These are phyloP conservation scores for Colletotrichum graminicola DNA, from an alignment of 2,329 filamentous ascomycete species.

Conservation along the genomic window DNA sequence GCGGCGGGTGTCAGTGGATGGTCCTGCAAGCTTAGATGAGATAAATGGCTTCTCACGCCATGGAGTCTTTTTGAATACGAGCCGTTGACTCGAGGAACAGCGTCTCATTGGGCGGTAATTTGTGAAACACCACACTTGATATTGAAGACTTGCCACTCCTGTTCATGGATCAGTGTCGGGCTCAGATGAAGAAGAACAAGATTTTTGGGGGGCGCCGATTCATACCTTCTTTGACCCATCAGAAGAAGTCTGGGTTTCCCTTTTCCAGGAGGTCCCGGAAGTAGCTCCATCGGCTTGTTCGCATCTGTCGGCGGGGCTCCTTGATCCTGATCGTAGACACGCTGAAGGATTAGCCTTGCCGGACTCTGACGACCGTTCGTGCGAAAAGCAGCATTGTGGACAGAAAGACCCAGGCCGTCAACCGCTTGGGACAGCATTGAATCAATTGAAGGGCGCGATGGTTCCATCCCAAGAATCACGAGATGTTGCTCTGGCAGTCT, in stretches of 20 bases:
- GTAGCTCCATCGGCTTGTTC: slow-evolving; percentile 58
- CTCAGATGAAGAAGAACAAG: background rate
- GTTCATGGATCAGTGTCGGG: slow-evolving; percentile 8
- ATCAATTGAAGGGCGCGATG: slow-evolving; percentile 21
- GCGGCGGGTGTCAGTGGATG: slow-evolving; percentile 9
- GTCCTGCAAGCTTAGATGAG: background rate
- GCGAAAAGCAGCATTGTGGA: slow-evolving; percentile 49
- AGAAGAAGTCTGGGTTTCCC: slow-evolving; percentile 87
- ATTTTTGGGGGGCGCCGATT: slow-evolving; percentile 43
- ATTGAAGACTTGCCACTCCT: slow-evolving; percentile 99
- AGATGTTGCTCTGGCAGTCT: background rate
- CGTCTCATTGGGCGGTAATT: slow-evolving; percentile 94
- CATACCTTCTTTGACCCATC: slow-evolving; percentile 93
- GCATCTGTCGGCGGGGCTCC: slow-evolving; percentile 63
- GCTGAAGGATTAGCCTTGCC: slow-evolving; percentile 73
- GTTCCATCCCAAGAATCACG: slow-evolving; percentile 9
- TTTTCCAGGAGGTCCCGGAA: slow-evolving; percentile 63
- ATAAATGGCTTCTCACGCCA: slow-evolving; percentile 76
- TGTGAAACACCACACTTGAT: slow-evolving; percentile 98
- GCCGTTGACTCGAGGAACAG: slow-evolving; percentile 96
- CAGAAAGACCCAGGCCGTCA: slow-evolving; percentile 30
- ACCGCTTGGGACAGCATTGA: slow-evolving; percentile 41
- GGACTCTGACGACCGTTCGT: slow-evolving; percentile 60
- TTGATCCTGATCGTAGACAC: slow-evolving; percentile 72
- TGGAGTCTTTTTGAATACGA: slow-evolving; percentile 91